Conservation (phyloP, 768 basidiomycete species). For the Collybia mongolica region DNA sequence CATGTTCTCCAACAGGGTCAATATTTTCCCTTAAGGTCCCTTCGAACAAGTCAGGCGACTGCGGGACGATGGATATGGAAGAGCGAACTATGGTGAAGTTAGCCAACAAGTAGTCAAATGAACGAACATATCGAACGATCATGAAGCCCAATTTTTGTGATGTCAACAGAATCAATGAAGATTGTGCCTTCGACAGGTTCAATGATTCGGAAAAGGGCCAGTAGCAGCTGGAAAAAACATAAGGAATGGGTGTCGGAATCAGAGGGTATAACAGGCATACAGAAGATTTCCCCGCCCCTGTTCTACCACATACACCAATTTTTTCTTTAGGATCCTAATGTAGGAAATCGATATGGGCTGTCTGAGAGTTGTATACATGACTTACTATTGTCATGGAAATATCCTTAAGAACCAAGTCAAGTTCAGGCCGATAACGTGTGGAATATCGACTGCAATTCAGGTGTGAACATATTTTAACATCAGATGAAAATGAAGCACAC, state of each 20-base stretch:
- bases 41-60: constrained; percentile 69
- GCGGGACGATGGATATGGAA: constrained; percentile 83
- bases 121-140: constrained; percentile 45
- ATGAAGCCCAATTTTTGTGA: constrained; percentile 72
- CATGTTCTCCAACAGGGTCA: constrained; percentile 75
- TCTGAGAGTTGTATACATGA: constrained; percentile 1
- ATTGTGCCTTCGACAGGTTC: constrained; percentile 70
- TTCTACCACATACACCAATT: constrained; percentile 86
- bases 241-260: background rate
- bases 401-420: constrained; percentile 79
- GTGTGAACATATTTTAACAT: constrained; percentile 1
- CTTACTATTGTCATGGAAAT: constrained; percentile 70
- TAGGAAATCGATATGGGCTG: constrained; percentile 1
- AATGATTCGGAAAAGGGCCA: constrained; percentile 77
- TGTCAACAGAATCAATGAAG: constrained; percentile 72
- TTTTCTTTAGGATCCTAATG: constrained; percentile 77
- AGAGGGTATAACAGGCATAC: constrained; percentile 31
- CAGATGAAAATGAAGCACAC: constrained; percentile 31
- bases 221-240: constrained; percentile 42
- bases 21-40: constrained; percentile 84
- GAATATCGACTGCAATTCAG: constrained; percentile 55
- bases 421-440: constrained; percentile 74
- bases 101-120: background rate
- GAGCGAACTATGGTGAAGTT: constrained; percentile 54
- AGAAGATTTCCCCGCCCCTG: constrained; percentile 79